Conservation (phyloP, 345 rosid genomes). For the Cardiospermum halicacabum region DNA sequence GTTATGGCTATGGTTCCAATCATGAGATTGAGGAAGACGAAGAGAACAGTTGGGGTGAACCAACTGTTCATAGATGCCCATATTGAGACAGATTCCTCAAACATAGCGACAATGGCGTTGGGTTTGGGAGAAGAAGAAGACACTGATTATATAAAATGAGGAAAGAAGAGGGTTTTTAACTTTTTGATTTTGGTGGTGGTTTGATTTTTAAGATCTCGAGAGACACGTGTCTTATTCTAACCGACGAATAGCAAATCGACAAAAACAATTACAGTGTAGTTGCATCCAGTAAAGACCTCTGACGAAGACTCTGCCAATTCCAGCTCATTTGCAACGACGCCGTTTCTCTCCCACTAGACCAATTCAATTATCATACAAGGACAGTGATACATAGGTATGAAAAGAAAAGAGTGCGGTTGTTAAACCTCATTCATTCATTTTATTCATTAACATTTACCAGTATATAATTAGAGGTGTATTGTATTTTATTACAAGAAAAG, state of each 20-base stretch:
- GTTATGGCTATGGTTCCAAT: constrained; percentile 67
- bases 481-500: no score
- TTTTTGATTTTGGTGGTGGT: background rate
- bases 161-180: background rate
- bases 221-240: background rate
- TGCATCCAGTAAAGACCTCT: background rate
- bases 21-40: constrained; percentile 66
- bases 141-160: no score
- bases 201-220: background rate
- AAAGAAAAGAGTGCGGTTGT: no score
- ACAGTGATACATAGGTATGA: no score
- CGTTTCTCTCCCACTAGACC: background rate
- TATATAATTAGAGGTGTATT: no score
- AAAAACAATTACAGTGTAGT: constrained; percentile 12
- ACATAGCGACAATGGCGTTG: constrained; percentile 36
- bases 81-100: constrained; percentile 43
- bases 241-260: constrained; percentile 5
- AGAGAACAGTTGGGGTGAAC: constrained; percentile 72
- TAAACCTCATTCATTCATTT: no score
- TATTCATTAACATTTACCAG: no score
- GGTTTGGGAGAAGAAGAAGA: no score
- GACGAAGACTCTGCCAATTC: background rate
- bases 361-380: no score
- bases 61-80: constrained; percentile 69
- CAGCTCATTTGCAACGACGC: background rate